Evolutionary conservation across 2,329 filamentous ascomycete species (phyloP).

Genomic region (Thelonectria discophora): DNA sequence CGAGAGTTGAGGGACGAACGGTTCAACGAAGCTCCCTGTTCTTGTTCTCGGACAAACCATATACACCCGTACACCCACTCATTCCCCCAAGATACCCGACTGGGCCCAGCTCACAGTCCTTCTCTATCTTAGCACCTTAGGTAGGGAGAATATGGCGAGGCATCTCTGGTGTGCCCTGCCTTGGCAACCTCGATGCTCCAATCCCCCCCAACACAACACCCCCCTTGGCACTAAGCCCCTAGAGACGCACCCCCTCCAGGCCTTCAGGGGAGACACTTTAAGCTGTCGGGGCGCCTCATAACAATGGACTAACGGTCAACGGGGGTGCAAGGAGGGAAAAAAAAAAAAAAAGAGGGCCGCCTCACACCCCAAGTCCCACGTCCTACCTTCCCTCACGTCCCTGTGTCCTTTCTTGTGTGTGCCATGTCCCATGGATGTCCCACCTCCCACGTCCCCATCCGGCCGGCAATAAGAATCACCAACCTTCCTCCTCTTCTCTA

Average conservation of each 20-base stretch:
- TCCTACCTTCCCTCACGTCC: constrained; percentile 30
- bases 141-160: too few species aligned
- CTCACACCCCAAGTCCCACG: constrained; percentile 39
- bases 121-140: too few species aligned
- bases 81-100: too few species aligned
- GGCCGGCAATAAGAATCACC: constrained; percentile 45
- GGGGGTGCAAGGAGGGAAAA: constrained; percentile 38
- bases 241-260: constrained; percentile 1
- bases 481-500: constrained; percentile 41
- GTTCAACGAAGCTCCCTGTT: too few species aligned
- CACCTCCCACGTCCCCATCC: constrained; percentile 40
- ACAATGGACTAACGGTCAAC: constrained; percentile 37
- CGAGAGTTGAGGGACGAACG: too few species aligned
- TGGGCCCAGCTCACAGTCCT: too few species aligned
- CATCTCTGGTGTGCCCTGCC: not conserved
- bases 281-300: constrained; percentile 39
- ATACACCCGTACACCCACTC: too few species aligned
- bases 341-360: constrained; percentile 36
- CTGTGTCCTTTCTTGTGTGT: constrained; percentile 23
- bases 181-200: constrained; percentile 3
- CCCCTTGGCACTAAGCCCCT: not conserved
- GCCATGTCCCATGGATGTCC: constrained; percentile 33
- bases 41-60: too few species aligned
- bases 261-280: constrained; percentile 35
- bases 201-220: constrained; percentile 2